Conservation (phyloP, 495 filamentous ascomycete genomes). For the Baudoinia panamericana region DNA sequence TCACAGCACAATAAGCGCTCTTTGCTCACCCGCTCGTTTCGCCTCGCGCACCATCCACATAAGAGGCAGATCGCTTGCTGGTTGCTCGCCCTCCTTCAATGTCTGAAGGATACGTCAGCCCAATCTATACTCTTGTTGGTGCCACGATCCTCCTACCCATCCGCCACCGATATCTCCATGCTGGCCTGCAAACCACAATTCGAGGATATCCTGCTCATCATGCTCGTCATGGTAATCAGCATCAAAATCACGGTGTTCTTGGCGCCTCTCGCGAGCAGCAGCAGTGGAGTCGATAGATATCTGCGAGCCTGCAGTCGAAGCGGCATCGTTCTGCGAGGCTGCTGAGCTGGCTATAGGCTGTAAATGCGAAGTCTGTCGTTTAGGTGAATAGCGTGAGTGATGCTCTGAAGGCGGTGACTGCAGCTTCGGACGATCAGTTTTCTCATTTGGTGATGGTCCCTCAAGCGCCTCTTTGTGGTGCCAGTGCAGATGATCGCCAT, state of each 20-base stretch:
- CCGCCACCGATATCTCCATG: conserved; percentile 79
- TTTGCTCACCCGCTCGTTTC: too few species aligned
- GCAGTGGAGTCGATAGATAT: background rate
- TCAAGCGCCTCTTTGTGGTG: background rate
- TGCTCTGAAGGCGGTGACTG: background rate
- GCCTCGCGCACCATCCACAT: conserved; percentile 72
- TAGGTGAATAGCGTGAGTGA: background rate
- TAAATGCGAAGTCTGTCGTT: too few species aligned
- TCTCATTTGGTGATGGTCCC: background rate
- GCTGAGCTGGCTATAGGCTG: too few species aligned
- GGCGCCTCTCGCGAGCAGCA: background rate
- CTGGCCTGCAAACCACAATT: conserved; percentile 73
- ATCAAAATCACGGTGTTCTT: too few species aligned
- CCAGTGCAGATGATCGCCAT: conserved; percentile 10
- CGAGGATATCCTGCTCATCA: conserved; percentile 58
- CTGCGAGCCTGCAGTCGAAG: conserved; percentile 26
- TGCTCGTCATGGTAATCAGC: too few species aligned
- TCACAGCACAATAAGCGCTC: too few species aligned
- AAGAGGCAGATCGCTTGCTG: conserved; percentile 61
- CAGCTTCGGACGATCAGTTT: background rate
- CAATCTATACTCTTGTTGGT: too few species aligned
- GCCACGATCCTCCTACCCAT: conserved; percentile 50
- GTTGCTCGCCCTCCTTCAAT: conserved; percentile 43
- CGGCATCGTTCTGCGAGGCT: conserved; percentile 29
- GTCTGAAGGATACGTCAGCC: too few species aligned